Base-by-base conservation (phyloP, 108 stramenopile genomes). In the Seminavis robusta region DNA sequence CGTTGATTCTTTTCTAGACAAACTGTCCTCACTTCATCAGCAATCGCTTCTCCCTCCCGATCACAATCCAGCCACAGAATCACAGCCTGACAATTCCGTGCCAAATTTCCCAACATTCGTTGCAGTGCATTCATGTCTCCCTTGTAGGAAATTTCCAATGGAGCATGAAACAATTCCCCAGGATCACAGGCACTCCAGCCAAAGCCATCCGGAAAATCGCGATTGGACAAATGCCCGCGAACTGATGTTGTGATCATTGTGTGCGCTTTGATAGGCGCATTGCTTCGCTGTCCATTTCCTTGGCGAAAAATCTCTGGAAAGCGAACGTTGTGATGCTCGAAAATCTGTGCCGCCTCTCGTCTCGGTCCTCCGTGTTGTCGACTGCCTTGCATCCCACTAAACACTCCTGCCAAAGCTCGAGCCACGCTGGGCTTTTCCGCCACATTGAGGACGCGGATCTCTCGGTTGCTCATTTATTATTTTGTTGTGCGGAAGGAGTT, bases 31-130 rank as follows among this genome's bases (percentile, higher is more conserved):
- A 99, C 97, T 71, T 99, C 97, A 56, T 84, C 94, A 43, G 77
- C 88, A 59, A 94, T 94, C 20, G 92, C 92, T 68, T 96, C 95
- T 41, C 96, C 98, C 71, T 99, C 98, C 20, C 94, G 84, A 77
- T 99, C 98, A 63, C 97, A 98, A 84, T 99, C 98, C 24, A 97
- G 65, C 98, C 98, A 99, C 29, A 99, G 69, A 37, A 99, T 87
- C 17, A 97, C 70, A 31, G 84, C 87, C 29, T 90, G 72, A 1
- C 57, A 80, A 7, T 59, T 27, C 32, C 54, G 48, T 13, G 83
- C 56, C 52, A 80, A 50, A 17, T 57, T 48, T 16, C 56, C 38
- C 30, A 92, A 44, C 87, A 88, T 92, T 13, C 63, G 69, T 56
- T 81, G 59, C 33, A 92, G 49, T 4, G 81, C 79, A 56, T 84